A percentile compares a stretch with the other conserved stretches of the same genome.
These are phyloP conservation scores for Penicillium sp. DNA, from an alignment of 2,329 filamentous ascomycete genomes.

Conservation along the genomic window DNA sequence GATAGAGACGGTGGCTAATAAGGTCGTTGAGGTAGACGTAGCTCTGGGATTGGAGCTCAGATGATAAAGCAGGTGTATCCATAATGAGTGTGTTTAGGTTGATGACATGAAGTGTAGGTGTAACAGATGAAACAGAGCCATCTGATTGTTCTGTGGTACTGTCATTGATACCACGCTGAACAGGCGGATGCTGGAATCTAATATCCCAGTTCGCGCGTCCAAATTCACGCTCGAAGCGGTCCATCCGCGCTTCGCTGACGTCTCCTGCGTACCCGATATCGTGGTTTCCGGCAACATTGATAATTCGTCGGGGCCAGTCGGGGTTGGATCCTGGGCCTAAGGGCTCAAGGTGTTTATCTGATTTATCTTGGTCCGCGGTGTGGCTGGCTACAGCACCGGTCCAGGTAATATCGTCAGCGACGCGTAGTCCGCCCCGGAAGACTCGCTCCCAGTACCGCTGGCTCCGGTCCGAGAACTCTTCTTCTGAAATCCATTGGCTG, in stretches of 20 bases:
- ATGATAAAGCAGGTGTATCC: conserved; percentile 73
- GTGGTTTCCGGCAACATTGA: conserved; percentile 93
- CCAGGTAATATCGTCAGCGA: conserved; percentile 50
- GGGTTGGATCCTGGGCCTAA: conserved; percentile 40
- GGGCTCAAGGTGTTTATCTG: conserved; percentile 19
- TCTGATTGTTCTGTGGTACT: neutral
- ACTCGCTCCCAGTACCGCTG: conserved; percentile 77
- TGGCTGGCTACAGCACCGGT: conserved; percentile 35
- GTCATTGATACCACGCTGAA: conserved; percentile 7
- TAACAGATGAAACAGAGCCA: neutral
- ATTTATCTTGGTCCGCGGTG: conserved; percentile 37
- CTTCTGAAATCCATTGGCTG: conserved; percentile 89
- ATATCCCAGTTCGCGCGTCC: conserved; percentile 91
- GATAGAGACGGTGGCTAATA: conserved; percentile 55
- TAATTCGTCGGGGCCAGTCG: conserved; percentile 72
- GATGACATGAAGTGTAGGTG: conserved; percentile 73
- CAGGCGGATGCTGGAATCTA: conserved; percentile 62
- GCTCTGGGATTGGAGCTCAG: conserved; percentile 69
- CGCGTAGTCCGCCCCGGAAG: conserved; percentile 66
- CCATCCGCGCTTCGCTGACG: conserved; percentile 70
- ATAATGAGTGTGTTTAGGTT: conserved; percentile 93
- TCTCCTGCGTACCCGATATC: conserved; percentile 97
- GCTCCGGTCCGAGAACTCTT: conserved; percentile 75
- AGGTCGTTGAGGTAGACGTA: conserved; percentile 70
- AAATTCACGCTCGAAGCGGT: conserved; percentile 80